Evolutionary conservation across 345 rosid species (phyloP), one percentile per base, ranked within the genome.

Genomic region (Capsella bursapastoris): DNA sequence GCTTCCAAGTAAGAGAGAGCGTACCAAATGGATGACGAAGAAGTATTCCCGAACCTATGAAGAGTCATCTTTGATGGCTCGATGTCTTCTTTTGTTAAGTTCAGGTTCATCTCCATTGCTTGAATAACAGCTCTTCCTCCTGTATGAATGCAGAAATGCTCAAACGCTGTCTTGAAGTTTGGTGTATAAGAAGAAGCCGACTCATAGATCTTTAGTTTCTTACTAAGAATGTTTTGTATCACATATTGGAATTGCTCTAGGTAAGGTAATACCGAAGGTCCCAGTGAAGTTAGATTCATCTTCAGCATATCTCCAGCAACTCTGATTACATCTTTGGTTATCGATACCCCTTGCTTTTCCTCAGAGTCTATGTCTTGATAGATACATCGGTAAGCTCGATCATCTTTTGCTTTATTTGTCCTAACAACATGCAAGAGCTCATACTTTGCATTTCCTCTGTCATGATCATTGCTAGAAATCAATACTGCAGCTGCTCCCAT

Each of bases 31-130:
- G 90, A 89, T 6, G 87, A 87, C 2, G 92, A 86, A 37, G 93
- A 90, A 10, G 88, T 86, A 59, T 86, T 85, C 31, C 87, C 85
- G 44, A 86, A 86, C 53, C 86, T 79, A 64, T 83, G 83, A 14
- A 88, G 83, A 3, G 87, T 83, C 89, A 84, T 90, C 75, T 81
- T 81, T 3, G 91, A 85, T 27, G 91, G 86, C 70, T 86, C 93
- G 0, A 83, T 80, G 44, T 82, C 89, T 50, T 80, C 83, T 9
- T 82, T 70, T 1, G 73, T 73, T 47, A 86, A 74, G 78, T 78
- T 82, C 64, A 86, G 58, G 66, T 75, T 84, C 72, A 78, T 80
- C 50, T 81, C 86, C 57, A 84, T 76, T 11, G 83, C 85, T 53
- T 87, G 88, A 22, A 85, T 85, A 35, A 82, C 81, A 1, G 89